Evolutionary conservation across 495 filamentous ascomycete species (phyloP).

Genomic region (Acidomyces sp.): DNA sequence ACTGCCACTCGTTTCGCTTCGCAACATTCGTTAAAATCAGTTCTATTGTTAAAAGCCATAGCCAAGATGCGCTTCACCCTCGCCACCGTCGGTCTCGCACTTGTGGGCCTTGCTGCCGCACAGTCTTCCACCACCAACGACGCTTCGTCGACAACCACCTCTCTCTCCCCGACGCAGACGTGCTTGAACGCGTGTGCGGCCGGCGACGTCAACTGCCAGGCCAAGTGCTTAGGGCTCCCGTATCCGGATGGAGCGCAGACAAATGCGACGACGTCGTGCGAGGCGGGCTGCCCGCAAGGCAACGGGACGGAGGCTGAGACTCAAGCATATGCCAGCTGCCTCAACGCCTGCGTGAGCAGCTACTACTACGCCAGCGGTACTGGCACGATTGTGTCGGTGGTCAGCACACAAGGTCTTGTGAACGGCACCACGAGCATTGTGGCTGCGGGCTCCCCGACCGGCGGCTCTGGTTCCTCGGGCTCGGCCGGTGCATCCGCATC

Average conservation of each 20-base stretch:
- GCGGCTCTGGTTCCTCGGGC: too few relatives aligned
- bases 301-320: conserved; percentile 2
- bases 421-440: too few relatives aligned
- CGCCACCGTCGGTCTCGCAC: too few relatives aligned
- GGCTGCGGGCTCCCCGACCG: too few relatives aligned
- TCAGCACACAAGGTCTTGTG: too few relatives aligned
- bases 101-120: background rate
- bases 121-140: background rate
- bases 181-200: background rate
- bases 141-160: background rate
- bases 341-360: conserved; percentile 6
- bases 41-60: too few relatives aligned
- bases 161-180: background rate
- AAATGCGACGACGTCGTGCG: conserved; percentile 4
- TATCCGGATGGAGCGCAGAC: conserved; percentile 7
- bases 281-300: conserved; percentile 7
- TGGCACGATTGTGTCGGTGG: background rate
- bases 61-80: too few relatives aligned
- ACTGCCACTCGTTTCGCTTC: too few relatives aligned
- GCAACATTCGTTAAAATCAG: too few relatives aligned
- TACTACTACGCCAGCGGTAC: conserved; percentile 1
- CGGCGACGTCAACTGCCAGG: conserved; percentile 6
- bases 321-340: conserved; percentile 4
- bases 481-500: too few relatives aligned
- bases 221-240: conserved; percentile 3